phyloP scores from a whole-genome alignment of 805 yeast genomes.

The Komagataella pastoris region DNA sequence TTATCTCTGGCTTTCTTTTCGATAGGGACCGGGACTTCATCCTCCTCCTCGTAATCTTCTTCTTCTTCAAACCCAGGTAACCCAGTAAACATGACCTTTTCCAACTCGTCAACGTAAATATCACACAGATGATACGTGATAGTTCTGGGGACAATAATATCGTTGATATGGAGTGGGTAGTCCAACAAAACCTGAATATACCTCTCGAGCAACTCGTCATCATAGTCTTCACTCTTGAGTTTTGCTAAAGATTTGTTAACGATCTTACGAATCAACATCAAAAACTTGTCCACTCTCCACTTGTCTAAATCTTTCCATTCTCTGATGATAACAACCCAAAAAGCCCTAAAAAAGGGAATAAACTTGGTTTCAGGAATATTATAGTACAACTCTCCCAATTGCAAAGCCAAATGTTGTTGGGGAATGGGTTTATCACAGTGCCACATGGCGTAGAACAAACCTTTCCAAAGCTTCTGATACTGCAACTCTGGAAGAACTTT shows the following conservation, averaged over 20 bases:
- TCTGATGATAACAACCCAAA: constrained; percentile 64
- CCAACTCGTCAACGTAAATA: constrained; percentile 75
- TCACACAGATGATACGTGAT: constrained; percentile 79
- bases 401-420: constrained; percentile 73
- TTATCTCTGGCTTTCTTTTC: background rate
- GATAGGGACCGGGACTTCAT: constrained; percentile 1
- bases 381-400: constrained; percentile 43
- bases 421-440: constrained; percentile 87
- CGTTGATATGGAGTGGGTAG: constrained; percentile 13
- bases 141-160: constrained; percentile 50
- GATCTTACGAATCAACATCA: constrained; percentile 68
- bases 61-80: constrained; percentile 19
- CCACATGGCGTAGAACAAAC: constrained; percentile 95
- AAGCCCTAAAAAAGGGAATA: constrained; percentile 48
- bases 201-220: constrained; percentile 21
- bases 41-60: constrained; percentile 31
- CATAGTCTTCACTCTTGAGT: constrained; percentile 42
- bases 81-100: constrained; percentile 37
- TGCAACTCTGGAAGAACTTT: constrained; percentile 35
- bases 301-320: constrained; percentile 85
- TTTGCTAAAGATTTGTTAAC: constrained; percentile 50
- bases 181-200: constrained; percentile 11
- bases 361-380: constrained; percentile 26
- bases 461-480: constrained; percentile 85
- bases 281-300: constrained; percentile 78